These are phyloP conservation scores for Apiotrichum gamsii DNA, from an alignment of 1,284 basidiomycete species.

Conservation along the genomic window DNA sequence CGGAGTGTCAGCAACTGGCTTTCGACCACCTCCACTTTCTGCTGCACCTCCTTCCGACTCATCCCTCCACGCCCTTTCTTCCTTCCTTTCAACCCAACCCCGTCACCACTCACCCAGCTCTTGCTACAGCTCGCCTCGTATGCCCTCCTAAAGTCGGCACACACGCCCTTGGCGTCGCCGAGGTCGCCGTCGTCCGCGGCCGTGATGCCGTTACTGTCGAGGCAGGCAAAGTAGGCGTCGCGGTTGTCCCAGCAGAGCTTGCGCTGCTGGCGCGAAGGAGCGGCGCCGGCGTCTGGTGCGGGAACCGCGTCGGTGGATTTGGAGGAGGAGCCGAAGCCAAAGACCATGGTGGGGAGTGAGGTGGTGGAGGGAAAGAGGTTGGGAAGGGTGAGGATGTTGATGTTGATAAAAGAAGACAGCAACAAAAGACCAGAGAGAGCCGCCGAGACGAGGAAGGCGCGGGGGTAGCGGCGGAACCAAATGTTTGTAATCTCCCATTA, in stretches of 20 bases:
- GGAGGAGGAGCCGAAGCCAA: constrained; percentile 8
- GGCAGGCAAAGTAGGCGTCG: constrained; percentile 47
- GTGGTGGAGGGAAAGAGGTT: not conserved
- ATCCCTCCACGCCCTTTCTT: too few relatives aligned
- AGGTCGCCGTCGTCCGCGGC: constrained; percentile 36
- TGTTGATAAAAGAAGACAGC: too few relatives aligned
- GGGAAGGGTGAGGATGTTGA: not conserved
- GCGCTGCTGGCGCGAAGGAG: constrained; percentile 45
- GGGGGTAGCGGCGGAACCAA: too few relatives aligned
- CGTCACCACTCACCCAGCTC: constrained; percentile 48
- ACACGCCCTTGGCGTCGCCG: constrained; percentile 24
- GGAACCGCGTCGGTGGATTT: not conserved
- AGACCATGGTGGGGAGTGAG: constrained; percentile 2
- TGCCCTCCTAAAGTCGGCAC: constrained; percentile 31
- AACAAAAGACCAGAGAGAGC: too few relatives aligned
- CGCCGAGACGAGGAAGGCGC: too few relatives aligned
- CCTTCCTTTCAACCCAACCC: too few relatives aligned
- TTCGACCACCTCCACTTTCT: not conserved
- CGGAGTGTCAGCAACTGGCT: not conserved
- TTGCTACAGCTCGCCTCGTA: constrained; percentile 45
- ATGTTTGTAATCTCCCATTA: too few relatives aligned
- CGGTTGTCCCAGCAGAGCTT: constrained; percentile 46
- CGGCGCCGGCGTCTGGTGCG: constrained; percentile 16
- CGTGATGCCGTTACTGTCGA: constrained; percentile 39
- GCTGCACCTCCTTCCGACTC: too few relatives aligned